Percentiles rank a stretch among this genome's conserved stretches.
These are phyloP conservation scores for Leccinum barrowsii DNA, from an alignment of 768 basidiomycete genomes.

Conservation along the genomic window DNA sequence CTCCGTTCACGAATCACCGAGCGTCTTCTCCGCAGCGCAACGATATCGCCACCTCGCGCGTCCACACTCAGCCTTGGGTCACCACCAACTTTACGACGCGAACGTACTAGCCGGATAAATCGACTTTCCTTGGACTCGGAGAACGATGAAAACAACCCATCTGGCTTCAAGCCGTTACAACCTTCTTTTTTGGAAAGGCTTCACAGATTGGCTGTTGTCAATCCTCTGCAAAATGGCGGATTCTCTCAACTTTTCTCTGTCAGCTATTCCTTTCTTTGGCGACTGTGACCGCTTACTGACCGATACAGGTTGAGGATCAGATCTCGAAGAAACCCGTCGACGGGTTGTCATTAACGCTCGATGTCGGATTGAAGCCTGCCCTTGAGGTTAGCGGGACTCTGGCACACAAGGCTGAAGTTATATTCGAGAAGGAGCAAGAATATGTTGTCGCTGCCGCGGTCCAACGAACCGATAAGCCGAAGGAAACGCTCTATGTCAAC, in stretches of 20 bases:
- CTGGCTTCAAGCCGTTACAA: slow-evolving; percentile 31
- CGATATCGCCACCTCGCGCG: slow-evolving; percentile 24
- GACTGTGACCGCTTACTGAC: slow-evolving; percentile 12
- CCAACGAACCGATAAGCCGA: slow-evolving; percentile 23
- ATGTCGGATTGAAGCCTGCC: slow-evolving; percentile 55
- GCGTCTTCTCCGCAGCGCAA: slow-evolving; percentile 39
- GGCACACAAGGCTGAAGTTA: slow-evolving; percentile 58
- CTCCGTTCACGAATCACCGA: slow-evolving; percentile 36
- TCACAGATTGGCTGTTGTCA: slow-evolving; percentile 22
- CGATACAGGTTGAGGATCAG: slow-evolving; percentile 18
- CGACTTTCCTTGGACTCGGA: slow-evolving; percentile 34
- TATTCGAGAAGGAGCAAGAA: slow-evolving; percentile 81
- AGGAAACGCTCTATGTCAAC: slow-evolving; percentile 60
- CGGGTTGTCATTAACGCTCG: slow-evolving; percentile 59
- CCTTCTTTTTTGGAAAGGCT: slow-evolving; percentile 51
- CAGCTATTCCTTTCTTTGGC: slow-evolving; percentile 6
- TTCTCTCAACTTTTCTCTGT: slow-evolving; percentile 38
- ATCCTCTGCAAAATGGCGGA: slow-evolving; percentile 24
- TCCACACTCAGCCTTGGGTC: slow-evolving; percentile 30
- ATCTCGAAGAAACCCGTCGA: slow-evolving; percentile 31
- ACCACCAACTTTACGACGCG: slow-evolving; percentile 19
- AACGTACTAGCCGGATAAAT: slow-evolving; percentile 29
- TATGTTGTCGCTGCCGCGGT: slow-evolving; percentile 46
- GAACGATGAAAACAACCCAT: slow-evolving; percentile 34
- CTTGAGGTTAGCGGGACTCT: slow-evolving; percentile 52